These are phyloP conservation scores for Lipomyces anomalus DNA, from an alignment of 805 yeast genomes.

Conservation along the genomic window DNA sequence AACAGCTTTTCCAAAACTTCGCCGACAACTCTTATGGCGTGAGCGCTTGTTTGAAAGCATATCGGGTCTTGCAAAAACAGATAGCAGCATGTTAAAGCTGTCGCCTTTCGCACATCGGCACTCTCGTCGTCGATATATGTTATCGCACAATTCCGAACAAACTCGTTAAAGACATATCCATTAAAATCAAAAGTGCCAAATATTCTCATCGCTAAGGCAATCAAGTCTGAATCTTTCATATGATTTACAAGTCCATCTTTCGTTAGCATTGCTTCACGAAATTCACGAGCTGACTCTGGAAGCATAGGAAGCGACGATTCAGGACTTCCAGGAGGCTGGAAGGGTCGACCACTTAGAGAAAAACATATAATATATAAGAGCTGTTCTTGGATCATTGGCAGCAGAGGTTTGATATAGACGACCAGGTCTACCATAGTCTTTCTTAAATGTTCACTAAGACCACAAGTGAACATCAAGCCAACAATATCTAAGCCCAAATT, in stretches of 20 bases:
- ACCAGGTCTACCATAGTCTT: conserved; percentile 64
- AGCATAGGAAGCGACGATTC: conserved; percentile 41
- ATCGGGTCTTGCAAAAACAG: conserved; percentile 75
- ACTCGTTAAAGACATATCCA: conserved; percentile 73
- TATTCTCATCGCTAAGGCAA: conserved; percentile 75
- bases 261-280: conserved; percentile 65
- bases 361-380: conserved; percentile 65
- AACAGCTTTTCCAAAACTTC: conserved; percentile 77
- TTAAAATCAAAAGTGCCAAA: conserved; percentile 68
- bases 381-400: conserved; percentile 63
- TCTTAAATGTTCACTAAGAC: conserved; percentile 78
- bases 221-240: conserved; percentile 44
- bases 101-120: conserved; percentile 72
- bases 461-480: conserved; percentile 72
- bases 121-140: conserved; percentile 75
- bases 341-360: conserved; percentile 74
- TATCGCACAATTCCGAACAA: conserved; percentile 79
- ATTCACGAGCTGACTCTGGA: conserved; percentile 60
- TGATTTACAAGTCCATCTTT: conserved; percentile 58
- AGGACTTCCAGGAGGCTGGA: conserved; percentile 83
- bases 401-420: conserved; percentile 71
- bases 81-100: conserved; percentile 76
- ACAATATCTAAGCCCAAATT: conserved; percentile 76
- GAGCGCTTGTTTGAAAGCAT: conserved; percentile 73
- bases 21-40: conserved; percentile 75